These are phyloP conservation scores for Mangifera indica DNA, from an alignment of 345 rosid species.

Conservation along the genomic window DNA sequence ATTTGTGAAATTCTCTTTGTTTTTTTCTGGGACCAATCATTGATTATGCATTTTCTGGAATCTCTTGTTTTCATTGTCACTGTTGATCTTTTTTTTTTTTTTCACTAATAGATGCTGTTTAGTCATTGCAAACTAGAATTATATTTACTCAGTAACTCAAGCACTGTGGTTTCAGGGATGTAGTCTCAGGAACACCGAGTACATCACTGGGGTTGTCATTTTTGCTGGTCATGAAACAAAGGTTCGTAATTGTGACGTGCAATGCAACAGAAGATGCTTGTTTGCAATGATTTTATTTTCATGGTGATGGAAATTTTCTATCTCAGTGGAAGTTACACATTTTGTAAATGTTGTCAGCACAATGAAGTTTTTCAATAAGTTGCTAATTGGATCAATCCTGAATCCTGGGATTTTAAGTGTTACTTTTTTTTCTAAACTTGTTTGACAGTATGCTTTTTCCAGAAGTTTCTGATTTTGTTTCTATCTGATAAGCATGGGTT, in stretches of 20 bases:
- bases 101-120: not conserved
- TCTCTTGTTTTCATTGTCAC: not conserved
- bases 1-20: not conserved
- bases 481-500: no score
- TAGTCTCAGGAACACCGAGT: slow-evolving; percentile 96
- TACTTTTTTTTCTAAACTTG: slow-evolving; percentile 2
- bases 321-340: not conserved
- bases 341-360: slow-evolving; percentile 4
- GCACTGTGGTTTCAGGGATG: slow-evolving; percentile 69
- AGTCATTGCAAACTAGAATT: slow-evolving; percentile 3
- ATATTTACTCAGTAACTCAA: slow-evolving; percentile 11
- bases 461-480: no score
- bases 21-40: not conserved
- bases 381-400: not conserved
- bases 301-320: not conserved
- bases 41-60: not conserved
- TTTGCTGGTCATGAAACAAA: slow-evolving; percentile 98
- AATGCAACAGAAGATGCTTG: not conserved
- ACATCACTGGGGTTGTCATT: slow-evolving; percentile 82
- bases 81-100: not conserved
- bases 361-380: not conserved
- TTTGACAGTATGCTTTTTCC: not conserved
- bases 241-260: slow-evolving; percentile 47
- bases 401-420: not conserved
- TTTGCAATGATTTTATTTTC: not conserved